Percentiles rank a stretch among this genome's conserved stretches.
Evolutionary conservation across 495 filamentous ascomycete species (phyloP).

Genomic region (Rhizodiscina lignyota): DNA sequence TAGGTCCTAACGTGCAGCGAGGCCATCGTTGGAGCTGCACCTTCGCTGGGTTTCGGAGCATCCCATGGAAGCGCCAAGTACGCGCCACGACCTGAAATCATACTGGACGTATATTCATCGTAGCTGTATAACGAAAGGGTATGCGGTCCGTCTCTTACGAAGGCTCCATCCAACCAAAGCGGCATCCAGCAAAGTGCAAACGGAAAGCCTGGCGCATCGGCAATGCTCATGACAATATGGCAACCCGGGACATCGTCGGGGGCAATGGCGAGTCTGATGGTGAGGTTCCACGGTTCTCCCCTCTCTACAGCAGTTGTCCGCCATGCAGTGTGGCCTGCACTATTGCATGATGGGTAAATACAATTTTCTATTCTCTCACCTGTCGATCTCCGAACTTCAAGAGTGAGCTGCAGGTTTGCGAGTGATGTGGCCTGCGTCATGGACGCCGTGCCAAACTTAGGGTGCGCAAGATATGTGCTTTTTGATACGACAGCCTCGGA

Average conservation of each 20-base stretch:
- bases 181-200: slow-evolving; percentile 90
- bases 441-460: slow-evolving; percentile 55
- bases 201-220: slow-evolving; percentile 67
- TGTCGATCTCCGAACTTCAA: slow-evolving; percentile 64
- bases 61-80: slow-evolving; percentile 75
- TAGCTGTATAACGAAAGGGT: slow-evolving; percentile 70
- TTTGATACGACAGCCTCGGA: slow-evolving; percentile 55
- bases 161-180: slow-evolving; percentile 82
- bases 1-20: slow-evolving; percentile 68
- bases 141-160: slow-evolving; percentile 75
- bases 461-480: slow-evolving; percentile 66
- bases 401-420: slow-evolving; percentile 67
- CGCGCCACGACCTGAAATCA: slow-evolving; percentile 55
- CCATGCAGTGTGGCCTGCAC: slow-evolving; percentile 61
- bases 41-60: slow-evolving; percentile 53
- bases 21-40: slow-evolving; percentile 57
- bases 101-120: slow-evolving; percentile 47
- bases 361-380: slow-evolving; percentile 74
- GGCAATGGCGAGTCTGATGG: slow-evolving; percentile 64
- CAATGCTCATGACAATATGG: slow-evolving; percentile 79
- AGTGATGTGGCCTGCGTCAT: slow-evolving; percentile 44
- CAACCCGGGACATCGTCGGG: slow-evolving; percentile 65
- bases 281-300: slow-evolving; percentile 72
- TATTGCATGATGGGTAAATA: slow-evolving; percentile 75
- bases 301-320: slow-evolving; percentile 65